Base-by-base conservation (phyloP, 176 grass and related monocot genomes). In the Tillandsia leiboldiana region DNA sequence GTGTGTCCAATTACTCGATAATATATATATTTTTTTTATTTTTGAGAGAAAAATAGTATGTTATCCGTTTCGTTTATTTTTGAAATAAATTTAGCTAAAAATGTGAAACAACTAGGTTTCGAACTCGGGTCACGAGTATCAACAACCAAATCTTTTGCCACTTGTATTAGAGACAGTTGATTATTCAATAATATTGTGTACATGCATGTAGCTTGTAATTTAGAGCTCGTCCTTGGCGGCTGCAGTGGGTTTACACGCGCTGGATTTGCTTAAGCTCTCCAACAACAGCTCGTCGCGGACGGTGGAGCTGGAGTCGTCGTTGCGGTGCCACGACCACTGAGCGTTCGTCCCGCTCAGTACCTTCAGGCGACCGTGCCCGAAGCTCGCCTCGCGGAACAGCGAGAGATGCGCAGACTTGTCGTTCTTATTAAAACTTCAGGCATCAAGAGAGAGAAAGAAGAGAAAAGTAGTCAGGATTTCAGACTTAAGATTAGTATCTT, bases 241-340 rank as follows among this genome's bases (percentile, higher is more conserved):
- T 1, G 17, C 8, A 1, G 66, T 72, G 63, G 49, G 8, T 11
- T 42, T 57, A 68, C 88, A 89, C 7, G 63, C 49, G 67, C 3
- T 84, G 9, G 75, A 78, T 23, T 73, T 11, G 13, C 49, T 70
- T 54, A 96, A 76, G 78, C 71, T 97, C 64, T 89, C 68, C 15
- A 97, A 65, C 89, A 83, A 92, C 53, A 97, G 15, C 74, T 90
- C 77, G 27, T 92, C 89, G 13, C 84, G 66, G 54, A 92, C 26
- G 29, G 70, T 87, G 62, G 84, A 85, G 22, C 79, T 73, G 1
- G 79, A 74, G 62, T 97, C 86, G 61, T 92, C 89, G 76, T 97
- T 92, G 33, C 93, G 89, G 84, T 97, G 84, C 93, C 93, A 97
- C 64, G 86, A 68, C 89, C 93, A 97, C 48, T 82, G 89, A 61